A percentile compares a stretch with the other conserved stretches of the same genome.
Evolutionary conservation across 2,329 filamentous ascomycete genomes (phyloP).

Genomic region (Colletotrichum lindemuthianum): DNA sequence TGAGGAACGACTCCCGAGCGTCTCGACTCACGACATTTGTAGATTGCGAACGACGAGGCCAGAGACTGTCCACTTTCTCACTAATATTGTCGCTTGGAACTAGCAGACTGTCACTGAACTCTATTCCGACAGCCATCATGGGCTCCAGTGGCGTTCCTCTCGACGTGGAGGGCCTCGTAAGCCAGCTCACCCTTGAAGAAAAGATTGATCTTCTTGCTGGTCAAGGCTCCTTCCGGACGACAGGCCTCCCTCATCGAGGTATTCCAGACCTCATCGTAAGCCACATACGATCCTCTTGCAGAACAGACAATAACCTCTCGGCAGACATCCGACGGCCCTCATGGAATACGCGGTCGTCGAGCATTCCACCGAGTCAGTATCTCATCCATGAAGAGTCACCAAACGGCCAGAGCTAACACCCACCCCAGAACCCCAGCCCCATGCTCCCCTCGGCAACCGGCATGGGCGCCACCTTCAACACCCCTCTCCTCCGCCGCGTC

Average conservation of each 20-base stretch:
- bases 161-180: conserved; percentile 31
- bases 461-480: conserved; percentile 71
- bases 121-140: background rate
- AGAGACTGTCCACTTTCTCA: no score
- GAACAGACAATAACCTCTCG: background rate
- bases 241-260: conserved; percentile 31
- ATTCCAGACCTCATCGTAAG: conserved; percentile 29
- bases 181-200: conserved; percentile 35
- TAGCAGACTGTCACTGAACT: no score
- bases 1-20: no score
- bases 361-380: conserved; percentile 22
- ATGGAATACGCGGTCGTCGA: conserved; percentile 30
- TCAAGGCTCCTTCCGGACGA: conserved; percentile 31
- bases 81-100: no score
- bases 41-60: no score
- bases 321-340: conserved; percentile 29
- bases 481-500: conserved; percentile 63
- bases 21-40: no score
- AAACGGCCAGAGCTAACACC: background rate
- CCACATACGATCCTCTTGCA: no score
- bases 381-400: background rate
- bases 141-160: background rate
- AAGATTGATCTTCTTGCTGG: conserved; percentile 37
- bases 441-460: conserved; percentile 38
- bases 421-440: conserved; percentile 37